Base-by-base conservation (phyloP, 2,329 filamentous ascomycete species). In the Beauveria scarabaeidicola region DNA sequence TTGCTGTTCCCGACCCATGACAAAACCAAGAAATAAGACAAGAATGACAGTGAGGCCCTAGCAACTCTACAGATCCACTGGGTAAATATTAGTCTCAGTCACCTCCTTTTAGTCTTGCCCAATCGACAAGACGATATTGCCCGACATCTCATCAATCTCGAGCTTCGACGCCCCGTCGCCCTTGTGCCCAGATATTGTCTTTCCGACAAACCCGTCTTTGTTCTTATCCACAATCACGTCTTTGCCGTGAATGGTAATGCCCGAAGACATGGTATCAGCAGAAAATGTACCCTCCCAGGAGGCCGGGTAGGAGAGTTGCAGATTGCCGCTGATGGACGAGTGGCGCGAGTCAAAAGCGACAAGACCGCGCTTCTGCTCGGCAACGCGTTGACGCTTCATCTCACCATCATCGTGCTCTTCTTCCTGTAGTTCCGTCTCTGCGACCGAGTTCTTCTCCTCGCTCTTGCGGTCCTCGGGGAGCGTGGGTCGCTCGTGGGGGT, bases 281-380 rank as follows among this genome's bases (percentile, higher is more conserved):
- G 62, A 62, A 38, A 82, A 67, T 21, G 64, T 63, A 15, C 81
- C 81, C 63, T 77, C 75, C 81, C 81, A 84, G 2, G 74, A 69
- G 23, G 65, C 65, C 0, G 81, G 81, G 63, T 81, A 82, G 17
- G 54, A 62, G 23, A 83, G 68, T 15, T 64, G 65, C 52, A 81
- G 64, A 36, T 66, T 52, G 7, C 78, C 80, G 58, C 77, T 79
- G 10, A 78, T 73, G 44, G 76, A 75, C 23, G 61, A 69, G 68
- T 84, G 80, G 7, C 64, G 63, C 3, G 75, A 73, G 40, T 68
- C 64, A 5, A 84, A 68, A 32, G 69, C 66, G 52, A 69, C 64
- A 66, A 78, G 60, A 27, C 66, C 63, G 15, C 67, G 63, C 23
- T 56, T 48, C 10, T 60, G 60, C 23, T 47, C 58, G 0, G 40